A percentile compares a stretch with the other conserved stretches of the same genome.
Conservation (phyloP, 2,329 filamentous ascomycete species). For the Aulographum hederae region DNA sequence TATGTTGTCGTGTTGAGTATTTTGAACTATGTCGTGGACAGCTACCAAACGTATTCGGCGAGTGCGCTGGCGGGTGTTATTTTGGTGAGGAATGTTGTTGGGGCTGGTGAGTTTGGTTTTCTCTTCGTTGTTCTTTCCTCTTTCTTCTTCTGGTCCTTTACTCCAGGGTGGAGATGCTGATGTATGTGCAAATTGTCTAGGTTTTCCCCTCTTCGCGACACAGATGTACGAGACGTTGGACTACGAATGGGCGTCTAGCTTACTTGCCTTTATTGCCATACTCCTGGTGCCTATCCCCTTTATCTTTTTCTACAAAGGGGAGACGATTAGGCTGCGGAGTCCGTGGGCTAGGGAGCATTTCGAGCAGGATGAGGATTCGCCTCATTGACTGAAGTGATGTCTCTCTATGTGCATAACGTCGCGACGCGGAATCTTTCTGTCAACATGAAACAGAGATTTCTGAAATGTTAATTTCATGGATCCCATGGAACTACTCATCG, state of each 20-base stretch:
- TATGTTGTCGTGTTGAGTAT: slow-evolving; percentile 46
- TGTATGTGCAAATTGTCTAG: slow-evolving; percentile 27
- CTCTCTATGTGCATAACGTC: too few relatives aligned
- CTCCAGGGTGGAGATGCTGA: slow-evolving; percentile 21
- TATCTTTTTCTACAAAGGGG: slow-evolving; percentile 19
- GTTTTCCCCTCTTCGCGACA: slow-evolving; percentile 60
- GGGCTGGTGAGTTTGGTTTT: too few relatives aligned
- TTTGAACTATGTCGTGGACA: slow-evolving; percentile 29
- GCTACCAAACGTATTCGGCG: slow-evolving; percentile 38
- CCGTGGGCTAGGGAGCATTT: neutral
- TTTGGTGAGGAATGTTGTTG: slow-evolving; percentile 59
- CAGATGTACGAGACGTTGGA: slow-evolving; percentile 39
- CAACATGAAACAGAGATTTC: too few relatives aligned
- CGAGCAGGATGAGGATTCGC: too few relatives aligned
- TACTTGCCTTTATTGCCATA: slow-evolving; percentile 58
- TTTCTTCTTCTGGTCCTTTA: slow-evolving; percentile 23
- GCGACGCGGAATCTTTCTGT: too few relatives aligned
- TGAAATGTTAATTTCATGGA: too few relatives aligned
- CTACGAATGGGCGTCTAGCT: slow-evolving; percentile 56
- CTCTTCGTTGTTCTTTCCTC: too few relatives aligned
- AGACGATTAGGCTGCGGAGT: slow-evolving; percentile 10
- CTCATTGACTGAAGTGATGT: too few relatives aligned
- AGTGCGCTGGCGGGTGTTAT: slow-evolving; percentile 62
- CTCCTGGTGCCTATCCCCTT: slow-evolving; percentile 25
- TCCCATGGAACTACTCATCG: too few relatives aligned